Base-by-base conservation (phyloP, 2,329 filamentous ascomycete species). In the Didymosphaeria variabile region DNA sequence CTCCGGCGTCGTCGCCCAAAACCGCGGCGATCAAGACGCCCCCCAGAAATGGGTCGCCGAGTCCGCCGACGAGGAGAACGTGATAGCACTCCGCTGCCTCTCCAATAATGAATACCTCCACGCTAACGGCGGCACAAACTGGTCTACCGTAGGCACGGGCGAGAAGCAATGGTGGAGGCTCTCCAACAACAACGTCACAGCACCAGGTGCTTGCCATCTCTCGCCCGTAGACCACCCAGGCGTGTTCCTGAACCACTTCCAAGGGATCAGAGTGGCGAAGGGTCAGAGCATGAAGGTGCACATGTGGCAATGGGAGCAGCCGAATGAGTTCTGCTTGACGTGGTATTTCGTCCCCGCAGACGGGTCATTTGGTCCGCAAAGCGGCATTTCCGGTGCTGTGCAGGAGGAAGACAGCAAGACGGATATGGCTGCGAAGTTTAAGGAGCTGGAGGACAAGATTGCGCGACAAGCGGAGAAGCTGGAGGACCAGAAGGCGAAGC, bases 281-380 rank as follows among this genome's bases (percentile, higher is more conserved):
- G 32, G 32, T 7, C 49, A 52, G 32, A 52, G 49, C 21, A 52
- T 52, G 49, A 52, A 52, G 15, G 49, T 52, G 19, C 49, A 52
- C 21, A 52, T 52, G 49, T 52, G 49, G 49, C 49, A 52, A 32
- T 52, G 49, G 49, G 49, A 52, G 49, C 31, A 38, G 15, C 31
- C 31, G 32, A 36, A 21, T 10, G 32, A 52, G 32, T 52, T 52
- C n/a, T 52, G 49, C 31, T 13, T 52, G n/a, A 52, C 49, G 9
- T 52, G 49, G 49, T 52, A 52, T 21, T 52, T 52, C 19, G 15
- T 32, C n/a, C 31, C 17, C 49, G 32, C 49, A 15, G 12, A 34
- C 21, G 29, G 29, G n/a, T 21, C 19, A 1, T 36, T 38, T 23
- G 29, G 19, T 21, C 32, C 49, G 10, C n/a, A 40, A 10, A 8